These are phyloP conservation scores for Aspergillus mulundensis DNA, from an alignment of 495 filamentous ascomycete genomes.

Conservation along the genomic window DNA sequence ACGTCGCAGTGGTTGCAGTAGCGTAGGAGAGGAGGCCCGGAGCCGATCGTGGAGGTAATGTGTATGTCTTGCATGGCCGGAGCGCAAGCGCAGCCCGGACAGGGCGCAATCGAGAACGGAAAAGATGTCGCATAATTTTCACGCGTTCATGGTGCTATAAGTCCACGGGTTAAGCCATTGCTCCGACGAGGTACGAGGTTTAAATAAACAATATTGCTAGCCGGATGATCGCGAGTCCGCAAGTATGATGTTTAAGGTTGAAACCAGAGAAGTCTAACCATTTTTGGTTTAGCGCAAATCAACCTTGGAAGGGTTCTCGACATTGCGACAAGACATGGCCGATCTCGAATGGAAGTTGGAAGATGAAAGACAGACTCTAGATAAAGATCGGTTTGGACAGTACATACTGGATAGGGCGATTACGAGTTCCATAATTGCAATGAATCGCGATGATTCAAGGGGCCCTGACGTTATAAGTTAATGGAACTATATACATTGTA, in stretches of 20 bases:
- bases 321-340: too few relatives aligned
- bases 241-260: neutral
- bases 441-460: too few relatives aligned
- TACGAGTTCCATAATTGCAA: too few relatives aligned
- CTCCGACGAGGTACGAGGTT: neutral
- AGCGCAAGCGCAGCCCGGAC: conserved; percentile 19
- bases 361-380: too few relatives aligned
- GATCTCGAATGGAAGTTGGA: too few relatives aligned
- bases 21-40: conserved; percentile 13
- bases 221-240: neutral
- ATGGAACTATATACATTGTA: neutral
- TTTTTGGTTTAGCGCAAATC: conserved; percentile 25
- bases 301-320: neutral
- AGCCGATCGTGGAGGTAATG: conserved; percentile 11
- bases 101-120: conserved; percentile 28
- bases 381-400: too few relatives aligned
- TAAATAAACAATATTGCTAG: neutral
- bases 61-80: conserved; percentile 19
- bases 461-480: too few relatives aligned
- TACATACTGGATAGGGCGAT: too few relatives aligned
- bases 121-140: conserved; percentile 28
- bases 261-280: conserved; percentile 10
- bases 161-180: conserved; percentile 1
- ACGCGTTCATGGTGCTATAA: conserved; percentile 15
- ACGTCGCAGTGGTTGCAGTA: conserved; percentile 20